Conservation (phyloP, 495 filamentous ascomycete genomes). For the Penicillium salamii region DNA sequence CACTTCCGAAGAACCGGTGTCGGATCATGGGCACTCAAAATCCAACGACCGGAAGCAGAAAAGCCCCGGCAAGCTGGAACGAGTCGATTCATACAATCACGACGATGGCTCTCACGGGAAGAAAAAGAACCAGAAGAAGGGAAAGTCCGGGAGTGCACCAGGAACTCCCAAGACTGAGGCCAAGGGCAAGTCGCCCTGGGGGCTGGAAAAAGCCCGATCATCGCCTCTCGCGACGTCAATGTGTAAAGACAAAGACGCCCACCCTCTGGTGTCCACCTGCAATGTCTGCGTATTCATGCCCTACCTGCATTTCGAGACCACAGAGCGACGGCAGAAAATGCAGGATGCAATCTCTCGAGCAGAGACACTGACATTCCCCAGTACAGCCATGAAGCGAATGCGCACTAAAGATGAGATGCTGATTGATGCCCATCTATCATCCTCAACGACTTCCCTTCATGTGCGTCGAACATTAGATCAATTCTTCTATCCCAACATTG, state of each 20-base stretch:
- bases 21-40: conserved; percentile 11
- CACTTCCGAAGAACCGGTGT: conserved; percentile 27
- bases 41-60: conserved; percentile 27
- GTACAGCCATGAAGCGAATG: conserved; percentile 19
- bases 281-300: conserved; percentile 67
- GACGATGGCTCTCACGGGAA: conserved; percentile 36
- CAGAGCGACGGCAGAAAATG: conserved; percentile 55
- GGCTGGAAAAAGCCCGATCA: conserved; percentile 18
- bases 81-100: conserved; percentile 29
- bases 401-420: conserved; percentile 58
- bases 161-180: conserved; percentile 33
- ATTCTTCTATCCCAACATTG: conserved; percentile 69
- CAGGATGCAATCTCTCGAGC: conserved; percentile 55
- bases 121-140: conserved; percentile 34
- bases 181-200: conserved; percentile 33
- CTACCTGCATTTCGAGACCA: conserved; percentile 66
- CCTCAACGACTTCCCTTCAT: conserved; percentile 56
- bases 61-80: conserved; percentile 26
- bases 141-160: conserved; percentile 34
- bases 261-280: conserved; percentile 18
- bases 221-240: conserved; percentile 17
- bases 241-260: conserved; percentile 36
- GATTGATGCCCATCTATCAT: conserved; percentile 58
- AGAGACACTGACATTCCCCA: conserved; percentile 26
- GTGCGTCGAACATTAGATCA: conserved; percentile 68